Evolutionary conservation across 1,284 basidiomycete species (phyloP).

Genomic region (Exobasidium cylindrosporum): DNA sequence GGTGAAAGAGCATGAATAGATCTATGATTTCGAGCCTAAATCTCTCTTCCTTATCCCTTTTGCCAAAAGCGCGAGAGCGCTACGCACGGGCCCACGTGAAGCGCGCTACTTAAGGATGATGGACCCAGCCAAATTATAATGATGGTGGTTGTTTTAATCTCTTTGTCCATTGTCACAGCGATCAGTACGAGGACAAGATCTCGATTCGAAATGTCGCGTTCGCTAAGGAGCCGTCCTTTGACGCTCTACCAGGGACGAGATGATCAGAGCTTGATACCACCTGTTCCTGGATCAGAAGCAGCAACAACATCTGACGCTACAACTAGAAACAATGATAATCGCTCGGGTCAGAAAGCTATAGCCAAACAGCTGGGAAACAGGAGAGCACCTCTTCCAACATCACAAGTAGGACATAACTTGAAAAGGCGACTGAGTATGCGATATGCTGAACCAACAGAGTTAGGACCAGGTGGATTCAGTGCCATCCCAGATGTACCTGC

Average conservation of each 20-base stretch:
- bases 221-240: slow-evolving; percentile 49
- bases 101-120: no score
- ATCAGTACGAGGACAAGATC: neutral
- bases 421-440: slow-evolving; percentile 52
- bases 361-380: slow-evolving; percentile 28
- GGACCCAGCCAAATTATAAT: no score
- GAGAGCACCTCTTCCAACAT: slow-evolving; percentile 24
- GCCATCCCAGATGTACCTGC: slow-evolving; percentile 20
- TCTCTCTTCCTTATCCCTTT: no score
- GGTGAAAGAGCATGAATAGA: no score
- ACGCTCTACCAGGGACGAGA: slow-evolving; percentile 38
- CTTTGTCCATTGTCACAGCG: no score
- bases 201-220: slow-evolving; percentile 39
- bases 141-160: no score
- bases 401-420: slow-evolving; percentile 47
- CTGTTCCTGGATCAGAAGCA: neutral
- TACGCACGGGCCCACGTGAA: neutral
- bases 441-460: slow-evolving; percentile 46
- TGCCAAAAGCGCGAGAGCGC: no score
- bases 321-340: no score
- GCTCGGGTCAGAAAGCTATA: slow-evolving; percentile 4
- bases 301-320: slow-evolving; percentile 3
- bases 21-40: no score
- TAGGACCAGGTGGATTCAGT: slow-evolving; percentile 39
- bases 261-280: slow-evolving; percentile 13